Percentiles rank a stretch among this genome's conserved stretches.
Conservation (phyloP, 108 stramenopile species). For the Skeletonema menzelii region DNA sequence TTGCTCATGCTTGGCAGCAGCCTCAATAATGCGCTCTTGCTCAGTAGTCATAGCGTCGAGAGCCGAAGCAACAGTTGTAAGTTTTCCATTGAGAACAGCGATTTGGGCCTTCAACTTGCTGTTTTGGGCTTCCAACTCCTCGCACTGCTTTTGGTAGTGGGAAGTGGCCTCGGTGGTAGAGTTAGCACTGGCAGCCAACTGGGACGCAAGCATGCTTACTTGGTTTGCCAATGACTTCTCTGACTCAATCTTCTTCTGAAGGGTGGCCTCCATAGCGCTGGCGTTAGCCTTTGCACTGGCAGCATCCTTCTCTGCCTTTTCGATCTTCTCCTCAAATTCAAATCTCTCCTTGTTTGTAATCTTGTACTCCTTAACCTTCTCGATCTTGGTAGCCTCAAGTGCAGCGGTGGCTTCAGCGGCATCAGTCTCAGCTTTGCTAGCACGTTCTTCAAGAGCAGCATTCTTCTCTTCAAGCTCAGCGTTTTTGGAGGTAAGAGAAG, state of each 20-base stretch:
- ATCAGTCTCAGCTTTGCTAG: slow-evolving; percentile 17
- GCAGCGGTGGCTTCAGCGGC: slow-evolving; percentile 25
- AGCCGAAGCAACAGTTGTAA: slow-evolving; percentile 54
- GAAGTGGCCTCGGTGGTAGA: slow-evolving; percentile 35
- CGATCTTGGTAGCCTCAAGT: slow-evolving; percentile 24
- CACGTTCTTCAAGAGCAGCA: slow-evolving; percentile 23
- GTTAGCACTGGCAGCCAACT: slow-evolving; percentile 53
- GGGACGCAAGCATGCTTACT: slow-evolving; percentile 57
- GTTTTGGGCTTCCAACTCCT: slow-evolving; percentile 61
- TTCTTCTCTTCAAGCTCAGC: slow-evolving; percentile 48
- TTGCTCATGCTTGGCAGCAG: slow-evolving; percentile 55
- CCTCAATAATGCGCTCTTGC: slow-evolving; percentile 65
- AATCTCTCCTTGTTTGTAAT: slow-evolving; percentile 46
- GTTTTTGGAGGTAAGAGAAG: slow-evolving; percentile 18
- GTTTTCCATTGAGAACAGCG: slow-evolving; percentile 51
- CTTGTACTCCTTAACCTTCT: slow-evolving; percentile 36
- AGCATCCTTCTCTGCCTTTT: slow-evolving; percentile 49
- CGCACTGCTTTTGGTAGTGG: slow-evolving; percentile 39
- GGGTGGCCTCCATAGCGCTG: slow-evolving; percentile 62
- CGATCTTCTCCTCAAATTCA: slow-evolving; percentile 36
- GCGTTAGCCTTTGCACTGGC: slow-evolving; percentile 55
- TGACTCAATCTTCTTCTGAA: slow-evolving; percentile 73
- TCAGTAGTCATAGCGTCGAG: slow-evolving; percentile 64
- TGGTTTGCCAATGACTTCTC: slow-evolving; percentile 69
- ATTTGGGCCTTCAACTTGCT: slow-evolving; percentile 46